Percentiles rank a stretch among this genome's conserved stretches.
Evolutionary conservation across 345 rosid species (phyloP).

Genomic region (Camelina laxa): DNA sequence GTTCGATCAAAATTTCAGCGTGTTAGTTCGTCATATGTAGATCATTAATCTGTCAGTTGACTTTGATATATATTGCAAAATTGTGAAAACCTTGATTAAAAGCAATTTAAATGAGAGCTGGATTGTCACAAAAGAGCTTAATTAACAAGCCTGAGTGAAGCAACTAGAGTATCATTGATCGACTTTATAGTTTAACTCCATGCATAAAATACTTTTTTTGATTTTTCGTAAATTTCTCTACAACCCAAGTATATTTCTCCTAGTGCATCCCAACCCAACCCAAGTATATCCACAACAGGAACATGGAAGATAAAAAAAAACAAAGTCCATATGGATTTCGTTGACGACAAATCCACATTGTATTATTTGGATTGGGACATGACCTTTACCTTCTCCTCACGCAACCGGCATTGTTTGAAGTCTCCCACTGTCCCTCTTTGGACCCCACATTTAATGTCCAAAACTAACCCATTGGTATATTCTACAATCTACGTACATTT

Average conservation of each 20-base stretch:
- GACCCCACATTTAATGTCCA: constrained; percentile 19
- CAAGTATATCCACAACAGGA: no score
- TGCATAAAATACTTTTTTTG: no score
- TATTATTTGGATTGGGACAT: constrained; percentile 19
- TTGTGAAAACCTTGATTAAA: neutral
- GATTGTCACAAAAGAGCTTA: neutral
- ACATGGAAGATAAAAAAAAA: no score
- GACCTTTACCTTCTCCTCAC: constrained; percentile 43
- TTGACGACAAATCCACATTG: constrained; percentile 12
- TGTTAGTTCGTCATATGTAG: neutral
- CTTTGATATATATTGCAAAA: neutral
- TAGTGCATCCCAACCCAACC: no score
- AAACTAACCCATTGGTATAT: constrained; percentile 22
- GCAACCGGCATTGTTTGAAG: constrained; percentile 40
- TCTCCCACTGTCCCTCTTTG: constrained; percentile 34
- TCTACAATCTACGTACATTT: neutral
- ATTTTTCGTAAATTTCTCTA: no score
- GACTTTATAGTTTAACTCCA: neutral
- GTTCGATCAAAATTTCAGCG: neutral
- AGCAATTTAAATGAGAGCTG: neutral
- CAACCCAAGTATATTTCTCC: no score
- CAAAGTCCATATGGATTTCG: neutral
- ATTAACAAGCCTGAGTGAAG: neutral
- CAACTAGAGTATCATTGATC: neutral
- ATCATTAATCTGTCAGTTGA: neutral